phyloP scores from a whole-genome alignment of 2,329 filamentous ascomycete species.

The Ophiostoma quercus region DNA sequence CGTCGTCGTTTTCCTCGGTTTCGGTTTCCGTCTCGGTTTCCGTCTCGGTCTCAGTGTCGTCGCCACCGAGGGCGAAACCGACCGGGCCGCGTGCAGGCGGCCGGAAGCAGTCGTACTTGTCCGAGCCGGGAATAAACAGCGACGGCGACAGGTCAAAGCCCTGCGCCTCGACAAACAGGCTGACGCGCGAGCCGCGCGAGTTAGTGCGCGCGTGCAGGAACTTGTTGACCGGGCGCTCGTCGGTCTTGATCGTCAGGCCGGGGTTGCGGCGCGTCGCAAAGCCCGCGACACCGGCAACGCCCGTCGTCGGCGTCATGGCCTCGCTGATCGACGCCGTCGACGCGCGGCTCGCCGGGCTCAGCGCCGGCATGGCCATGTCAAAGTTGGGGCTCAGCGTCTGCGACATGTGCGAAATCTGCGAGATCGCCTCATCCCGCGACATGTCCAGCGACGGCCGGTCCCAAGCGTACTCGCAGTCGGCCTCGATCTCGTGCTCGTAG shows the following conservation, averaged over 20 bases:
- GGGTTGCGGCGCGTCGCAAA: conserved; percentile 29
- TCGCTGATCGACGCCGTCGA: conserved; percentile 41
- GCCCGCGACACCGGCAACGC: conserved; percentile 24
- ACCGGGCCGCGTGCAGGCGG: conserved; percentile 26
- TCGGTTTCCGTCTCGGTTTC: conserved; percentile 26
- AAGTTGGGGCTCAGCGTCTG: conserved; percentile 34
- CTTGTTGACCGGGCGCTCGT: conserved; percentile 24
- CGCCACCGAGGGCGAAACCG: conserved; percentile 27
- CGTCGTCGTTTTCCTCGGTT: conserved; percentile 23
- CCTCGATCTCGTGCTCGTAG: conserved; percentile 63
- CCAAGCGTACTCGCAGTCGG: conserved; percentile 62
- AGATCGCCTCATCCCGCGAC: conserved; percentile 32
- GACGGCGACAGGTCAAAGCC: conserved; percentile 57
- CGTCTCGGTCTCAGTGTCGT: conserved; percentile 31
- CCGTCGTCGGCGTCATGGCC: conserved; percentile 41
- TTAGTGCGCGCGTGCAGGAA: conserved; percentile 35
- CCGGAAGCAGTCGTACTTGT: conserved; percentile 41
- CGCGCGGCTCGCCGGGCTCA: conserved; percentile 47
- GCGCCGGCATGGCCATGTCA: conserved; percentile 40
- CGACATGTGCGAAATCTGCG: conserved; percentile 14
- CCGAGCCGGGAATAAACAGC: conserved; percentile 53
- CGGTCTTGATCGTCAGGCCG: conserved; percentile 26
- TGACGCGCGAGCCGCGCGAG: conserved; percentile 42
- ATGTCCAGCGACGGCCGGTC: conserved; percentile 52
- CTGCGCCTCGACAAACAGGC: conserved; percentile 55